Evolutionary conservation across 768 basidiomycete species (phyloP), one percentile per base, ranked within the genome.

Genomic region (Termitomyces sp.): DNA sequence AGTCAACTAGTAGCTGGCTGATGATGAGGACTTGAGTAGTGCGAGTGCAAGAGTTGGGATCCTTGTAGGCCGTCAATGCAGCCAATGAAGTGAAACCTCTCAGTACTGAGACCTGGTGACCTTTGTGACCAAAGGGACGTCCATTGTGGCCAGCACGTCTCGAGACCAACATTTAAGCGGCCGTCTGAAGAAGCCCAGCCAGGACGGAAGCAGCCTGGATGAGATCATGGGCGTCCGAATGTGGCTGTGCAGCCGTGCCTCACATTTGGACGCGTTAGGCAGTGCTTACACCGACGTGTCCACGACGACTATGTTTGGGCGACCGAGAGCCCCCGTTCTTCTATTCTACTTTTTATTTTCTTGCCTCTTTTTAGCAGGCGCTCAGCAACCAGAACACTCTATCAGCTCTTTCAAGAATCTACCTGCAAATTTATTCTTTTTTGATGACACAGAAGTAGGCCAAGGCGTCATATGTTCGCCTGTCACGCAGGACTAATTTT

Each of bases 371-470:
- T 32, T 59, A 32, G 59, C 44, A 2, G 16, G 49, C 21, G 76
- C 80, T 2, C 79, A 78, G 65, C 66, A 78, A 27, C 86, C 85
- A 63, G 67, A 78, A 57, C 73, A 79, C 60, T 59, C 71, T 6
- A 63, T 86, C 53, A 78, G 72, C 34, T 73, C 77, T 56, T 91
- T 96, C 70, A 65, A 81, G 47, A 89, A 90, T 69, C 74, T 90
- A 35, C 93, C 94, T 9, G 81, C 82, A 12, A 79, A 81, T 63
- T 68, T 96, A 52, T 90, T 89, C 75, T 98, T 94, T 79, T 97
- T 98, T 73, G 91, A 98, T 60, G 96, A 97, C 73, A 87, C 92
- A 7, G 72, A 87, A 31, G 95, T 95, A 63, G 63, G 88, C 76
- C n/a, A 51, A 27, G 19, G 65, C 53, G 52, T 60, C 3, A 8